A percentile compares a stretch with the other conserved stretches of the same genome.
phyloP scores from a whole-genome alignment of 2,329 filamentous ascomycete genomes.

The Neonectria sp. region DNA sequence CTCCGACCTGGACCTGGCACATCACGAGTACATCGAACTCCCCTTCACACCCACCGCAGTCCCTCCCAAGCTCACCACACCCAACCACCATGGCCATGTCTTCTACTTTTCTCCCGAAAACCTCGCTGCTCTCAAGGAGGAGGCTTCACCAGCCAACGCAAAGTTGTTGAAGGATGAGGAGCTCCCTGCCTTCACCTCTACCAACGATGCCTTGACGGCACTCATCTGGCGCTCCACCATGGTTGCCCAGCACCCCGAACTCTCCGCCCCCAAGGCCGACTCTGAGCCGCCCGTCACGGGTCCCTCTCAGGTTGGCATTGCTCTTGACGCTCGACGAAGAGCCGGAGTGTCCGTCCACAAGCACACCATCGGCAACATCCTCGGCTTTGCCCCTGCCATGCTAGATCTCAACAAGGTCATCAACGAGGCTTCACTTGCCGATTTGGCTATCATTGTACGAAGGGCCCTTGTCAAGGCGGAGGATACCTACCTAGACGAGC shows the following conservation, averaged over 20 bases:
- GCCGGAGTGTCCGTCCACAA: constrained; percentile 26
- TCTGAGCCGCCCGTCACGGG: constrained; percentile 9
- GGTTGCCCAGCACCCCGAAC: constrained; percentile 25
- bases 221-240: constrained; percentile 33
- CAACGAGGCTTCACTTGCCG: constrained; percentile 28
- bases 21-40: constrained; percentile 29
- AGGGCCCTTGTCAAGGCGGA: constrained; percentile 23
- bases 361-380: constrained; percentile 30
- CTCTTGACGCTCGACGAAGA: constrained; percentile 30
- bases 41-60: constrained; percentile 28
- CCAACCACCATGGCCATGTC: constrained; percentile 26
- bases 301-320: constrained; percentile 24
- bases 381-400: constrained; percentile 29
- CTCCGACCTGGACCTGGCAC: constrained; percentile 12
- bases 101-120: constrained; percentile 28
- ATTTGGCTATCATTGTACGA: constrained; percentile 26
- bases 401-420: constrained; percentile 27
- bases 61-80: constrained; percentile 26
- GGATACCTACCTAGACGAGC: constrained; percentile 20
- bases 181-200: constrained; percentile 26
- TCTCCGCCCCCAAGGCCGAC: neutral
- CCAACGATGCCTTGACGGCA: constrained; percentile 30
- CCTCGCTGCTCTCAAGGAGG: constrained; percentile 24
- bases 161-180: constrained; percentile 26
- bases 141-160: constrained; percentile 26